phyloP scores from a whole-genome alignment of 495 filamentous ascomycete genomes.

The Penicillium herquei region DNA sequence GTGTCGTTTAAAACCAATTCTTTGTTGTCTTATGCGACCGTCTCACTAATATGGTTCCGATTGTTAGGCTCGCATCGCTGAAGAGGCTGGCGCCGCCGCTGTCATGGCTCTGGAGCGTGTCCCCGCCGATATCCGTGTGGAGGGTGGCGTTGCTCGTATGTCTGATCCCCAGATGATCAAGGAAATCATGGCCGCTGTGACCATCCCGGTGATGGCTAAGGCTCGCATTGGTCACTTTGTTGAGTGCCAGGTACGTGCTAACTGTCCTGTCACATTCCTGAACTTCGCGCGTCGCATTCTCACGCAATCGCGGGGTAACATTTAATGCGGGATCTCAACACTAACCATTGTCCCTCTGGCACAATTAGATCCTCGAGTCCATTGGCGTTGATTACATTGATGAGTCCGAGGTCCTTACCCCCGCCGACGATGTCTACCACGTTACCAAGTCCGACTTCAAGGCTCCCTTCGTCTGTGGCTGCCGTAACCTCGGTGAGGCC shows the following conservation, averaged over 20 bases:
- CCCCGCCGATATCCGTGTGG: constrained; percentile 88
- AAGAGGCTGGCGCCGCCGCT: constrained; percentile 91
- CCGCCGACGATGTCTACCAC: constrained; percentile 86
- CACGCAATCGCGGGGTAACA: neutral
- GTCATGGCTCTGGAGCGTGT: constrained; percentile 99
- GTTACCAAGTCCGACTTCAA: constrained; percentile 84
- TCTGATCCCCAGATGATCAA: constrained; percentile 93
- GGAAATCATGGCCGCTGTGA: constrained; percentile 95
- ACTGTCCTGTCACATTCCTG: no score
- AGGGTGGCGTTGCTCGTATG: constrained; percentile 96
- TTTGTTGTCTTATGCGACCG: neutral
- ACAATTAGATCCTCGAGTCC: constrained; percentile 78
- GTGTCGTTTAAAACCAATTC: constrained; percentile 7
- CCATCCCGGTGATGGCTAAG: constrained; percentile 99
- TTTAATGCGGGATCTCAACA: neutral
- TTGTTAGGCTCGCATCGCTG: constrained; percentile 81
- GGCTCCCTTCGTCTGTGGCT: constrained; percentile 94
- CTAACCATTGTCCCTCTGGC: constrained; percentile 2
- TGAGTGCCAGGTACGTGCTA: constrained; percentile 74
- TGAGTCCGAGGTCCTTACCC: constrained; percentile 95
- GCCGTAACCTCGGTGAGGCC: constrained; percentile 92
- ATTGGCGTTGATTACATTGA: constrained; percentile 97
- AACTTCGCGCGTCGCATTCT: no score
- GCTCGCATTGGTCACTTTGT: constrained; percentile 97
- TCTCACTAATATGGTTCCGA: neutral